A percentile compares a stretch with the other conserved stretches of the same genome.
Conservation (phyloP, 192 early-diverging fungal genomes). For the Backusella psychrophila region DNA sequence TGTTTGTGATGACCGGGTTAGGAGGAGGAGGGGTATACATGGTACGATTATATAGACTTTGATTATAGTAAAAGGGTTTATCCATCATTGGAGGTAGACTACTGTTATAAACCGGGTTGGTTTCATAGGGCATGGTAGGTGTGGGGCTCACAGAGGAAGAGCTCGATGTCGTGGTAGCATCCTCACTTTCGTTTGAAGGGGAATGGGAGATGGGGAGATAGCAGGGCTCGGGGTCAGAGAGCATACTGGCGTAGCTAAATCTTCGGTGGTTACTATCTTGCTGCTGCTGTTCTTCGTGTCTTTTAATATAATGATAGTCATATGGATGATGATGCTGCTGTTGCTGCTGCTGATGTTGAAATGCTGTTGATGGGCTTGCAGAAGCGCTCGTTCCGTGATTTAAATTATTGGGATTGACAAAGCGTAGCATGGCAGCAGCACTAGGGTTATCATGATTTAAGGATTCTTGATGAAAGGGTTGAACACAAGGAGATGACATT, state of each 20-base stretch:
- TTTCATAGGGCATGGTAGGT: background rate
- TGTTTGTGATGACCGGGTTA: background rate
- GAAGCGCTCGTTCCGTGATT: background rate
- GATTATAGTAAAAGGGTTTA: background rate
- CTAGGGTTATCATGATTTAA: background rate
- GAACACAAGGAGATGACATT: slow-evolving; percentile 10
- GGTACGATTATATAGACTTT: background rate
- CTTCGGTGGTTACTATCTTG: slow-evolving; percentile 1
- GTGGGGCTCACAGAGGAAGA: background rate
- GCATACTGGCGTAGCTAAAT: slow-evolving; percentile 11
- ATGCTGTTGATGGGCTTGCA: background rate
- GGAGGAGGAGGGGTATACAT: slow-evolving; percentile 5
- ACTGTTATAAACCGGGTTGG: background rate
- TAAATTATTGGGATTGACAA: slow-evolving; percentile 10
- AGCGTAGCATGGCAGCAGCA: background rate
- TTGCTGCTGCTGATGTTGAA: background rate
- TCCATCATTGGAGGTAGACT: background rate
- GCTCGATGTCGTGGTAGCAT: background rate
- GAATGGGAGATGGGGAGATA: background rate
- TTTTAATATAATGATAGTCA: slow-evolving; percentile 8
- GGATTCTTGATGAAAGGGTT: background rate
- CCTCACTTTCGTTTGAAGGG: slow-evolving; percentile 7
- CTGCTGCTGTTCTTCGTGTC: background rate
- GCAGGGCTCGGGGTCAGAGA: slow-evolving; percentile 10
- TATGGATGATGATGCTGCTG: background rate